Evolutionary conservation across 208 protist species (phyloP).

Genomic region (Crithidia fasciculata): DNA sequence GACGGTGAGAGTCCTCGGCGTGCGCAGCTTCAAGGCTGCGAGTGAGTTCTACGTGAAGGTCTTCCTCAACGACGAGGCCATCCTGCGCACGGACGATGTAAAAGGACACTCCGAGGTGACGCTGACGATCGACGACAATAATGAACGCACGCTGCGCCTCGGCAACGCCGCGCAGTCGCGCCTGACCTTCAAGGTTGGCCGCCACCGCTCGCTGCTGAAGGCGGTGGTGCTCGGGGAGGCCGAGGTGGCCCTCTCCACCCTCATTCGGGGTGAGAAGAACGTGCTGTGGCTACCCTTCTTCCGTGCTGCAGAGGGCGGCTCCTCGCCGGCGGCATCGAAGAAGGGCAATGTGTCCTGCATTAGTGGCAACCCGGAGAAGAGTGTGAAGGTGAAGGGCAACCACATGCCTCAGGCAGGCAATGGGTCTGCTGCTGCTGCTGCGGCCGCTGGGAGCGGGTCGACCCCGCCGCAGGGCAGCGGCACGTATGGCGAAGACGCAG

Average conservation of each 20-base stretch:
- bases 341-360: background rate
- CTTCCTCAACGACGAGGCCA: slow-evolving; percentile 52
- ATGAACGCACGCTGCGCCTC: slow-evolving; percentile 63
- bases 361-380: slow-evolving; percentile 2
- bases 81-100: slow-evolving; percentile 63
- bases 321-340: background rate
- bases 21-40: slow-evolving; percentile 48
- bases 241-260: slow-evolving; percentile 56
- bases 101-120: slow-evolving; percentile 27
- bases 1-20: slow-evolving; percentile 67
- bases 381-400: slow-evolving; percentile 34
- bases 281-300: slow-evolving; percentile 72
- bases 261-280: slow-evolving; percentile 74
- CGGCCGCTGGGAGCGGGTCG: background rate
- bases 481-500: background rate
- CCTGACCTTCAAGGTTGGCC: slow-evolving; percentile 64
- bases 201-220: slow-evolving; percentile 44
- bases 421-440: background rate
- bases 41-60: slow-evolving; percentile 75
- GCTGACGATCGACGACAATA: slow-evolving; percentile 70
- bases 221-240: slow-evolving; percentile 45
- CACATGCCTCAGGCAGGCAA: slow-evolving; percentile 22
- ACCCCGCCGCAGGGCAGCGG: background rate
- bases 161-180: slow-evolving; percentile 43
- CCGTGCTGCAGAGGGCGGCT: background rate